Evolutionary conservation across 179 eudicot genomes (phyloP).

Genomic region (Vitellaria paradoxa): DNA sequence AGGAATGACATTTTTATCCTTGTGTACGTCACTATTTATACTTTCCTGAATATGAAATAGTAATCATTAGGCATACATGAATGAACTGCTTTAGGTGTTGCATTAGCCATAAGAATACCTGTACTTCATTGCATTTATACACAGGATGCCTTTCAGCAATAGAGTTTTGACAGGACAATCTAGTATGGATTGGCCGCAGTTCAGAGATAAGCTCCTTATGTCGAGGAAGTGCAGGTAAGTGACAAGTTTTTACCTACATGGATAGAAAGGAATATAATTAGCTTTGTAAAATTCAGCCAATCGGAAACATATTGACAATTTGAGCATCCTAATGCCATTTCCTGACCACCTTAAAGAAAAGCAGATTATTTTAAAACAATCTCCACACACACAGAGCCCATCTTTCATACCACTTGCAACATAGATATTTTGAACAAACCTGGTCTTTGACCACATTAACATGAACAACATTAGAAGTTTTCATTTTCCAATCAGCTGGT

Average conservation of each 20-base stretch:
- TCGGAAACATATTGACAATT: neutral
- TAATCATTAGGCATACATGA: neutral
- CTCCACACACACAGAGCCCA: neutral
- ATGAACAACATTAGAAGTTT: slow-evolving; percentile 67
- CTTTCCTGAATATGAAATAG: slow-evolving; percentile 1
- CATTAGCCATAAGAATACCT: slow-evolving; percentile 42
- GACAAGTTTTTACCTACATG: slow-evolving; percentile 63
- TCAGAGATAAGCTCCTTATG: slow-evolving; percentile 69
- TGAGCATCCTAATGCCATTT: slow-evolving; percentile 2
- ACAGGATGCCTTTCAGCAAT: slow-evolving; percentile 70
- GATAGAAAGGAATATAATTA: slow-evolving; percentile 8
- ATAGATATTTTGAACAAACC: slow-evolving; percentile 38
- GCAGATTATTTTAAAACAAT: neutral
- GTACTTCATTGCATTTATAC: slow-evolving; percentile 69
- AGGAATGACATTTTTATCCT: no score
- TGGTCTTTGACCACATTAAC: slow-evolving; percentile 65
- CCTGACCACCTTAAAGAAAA: neutral
- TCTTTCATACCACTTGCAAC: neutral
- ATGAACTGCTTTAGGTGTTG: neutral
- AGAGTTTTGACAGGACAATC: slow-evolving; percentile 47
- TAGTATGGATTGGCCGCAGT: slow-evolving; percentile 75
- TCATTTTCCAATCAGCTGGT: slow-evolving; percentile 70
- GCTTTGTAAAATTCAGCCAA: slow-evolving; percentile 7
- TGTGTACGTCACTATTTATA: neutral
- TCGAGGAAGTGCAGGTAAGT: slow-evolving; percentile 75